Base-by-base conservation (phyloP, 805 yeast species). In the Scheffersomyces ergatensis region DNA sequence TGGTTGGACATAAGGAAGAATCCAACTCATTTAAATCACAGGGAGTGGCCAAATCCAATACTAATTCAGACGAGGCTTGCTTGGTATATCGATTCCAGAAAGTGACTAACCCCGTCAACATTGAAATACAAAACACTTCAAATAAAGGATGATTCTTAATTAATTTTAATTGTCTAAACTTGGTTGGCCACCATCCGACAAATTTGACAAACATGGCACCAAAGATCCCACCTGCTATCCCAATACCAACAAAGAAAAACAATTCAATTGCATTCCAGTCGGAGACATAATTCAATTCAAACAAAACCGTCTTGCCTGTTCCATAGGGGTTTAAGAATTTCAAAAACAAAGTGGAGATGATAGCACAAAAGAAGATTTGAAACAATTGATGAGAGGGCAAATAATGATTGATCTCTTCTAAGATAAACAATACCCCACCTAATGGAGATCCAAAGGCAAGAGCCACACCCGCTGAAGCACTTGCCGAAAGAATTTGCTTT, bases 371-470 rank as follows among this genome's bases (percentile, higher is more conserved):
- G 53, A 78, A 78, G 14, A 76, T 67, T 33, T 77, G 70, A 54
- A 78, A 76, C 12, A 78, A 57, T 41, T 77, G 81, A 39, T 73
- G 70, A 6, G 79, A 75, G 4, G 82, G 77, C 31, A 78, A 61
- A 43, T 76, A 74, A 53, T 78, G 74, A 43, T 76, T 72, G 12
- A 78, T 80, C 44, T 78, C 83, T 47, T 78, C 83, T 37, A 78
- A 60, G 19, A 76, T 70, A 52, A 78, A 78, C 17, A 78, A 52
- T 2, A 78, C 81, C 1, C 82, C 83, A 2, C 83, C 83, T 7
- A 78, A 53, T 2, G 83, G 83, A 1, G 79, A 72, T 0, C 83
- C 83, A 57, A 78, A 78, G 1, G 83, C 82, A 20, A 78, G 60
- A 5, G 83, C 80, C 9, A 78, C 82, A 2, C 83, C 84, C 3